A percentile compares a stretch with the other conserved stretches of the same genome.
phyloP scores from a whole-genome alignment of 129 eudicot species.

The Glebionis coronaria region DNA sequence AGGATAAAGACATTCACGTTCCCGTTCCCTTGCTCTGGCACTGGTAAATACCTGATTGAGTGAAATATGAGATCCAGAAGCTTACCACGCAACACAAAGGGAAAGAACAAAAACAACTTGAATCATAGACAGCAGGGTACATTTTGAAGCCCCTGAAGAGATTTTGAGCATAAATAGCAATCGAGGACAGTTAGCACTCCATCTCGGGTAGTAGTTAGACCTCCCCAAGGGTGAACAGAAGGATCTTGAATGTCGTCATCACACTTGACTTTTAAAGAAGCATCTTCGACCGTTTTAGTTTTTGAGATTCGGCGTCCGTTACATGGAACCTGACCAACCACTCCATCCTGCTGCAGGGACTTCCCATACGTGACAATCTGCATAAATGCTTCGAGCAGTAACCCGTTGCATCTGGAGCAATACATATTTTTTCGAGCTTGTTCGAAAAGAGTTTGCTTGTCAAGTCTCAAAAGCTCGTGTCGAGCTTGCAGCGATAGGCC shows the following conservation, averaged over 20 bases:
- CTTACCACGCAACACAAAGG: slow-evolving; percentile 52
- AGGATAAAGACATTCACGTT: slow-evolving; percentile 9
- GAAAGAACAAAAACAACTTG: background rate
- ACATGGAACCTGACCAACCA: slow-evolving; percentile 42
- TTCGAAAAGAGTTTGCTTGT: slow-evolving; percentile 89
- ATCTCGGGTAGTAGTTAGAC: slow-evolving; percentile 76
- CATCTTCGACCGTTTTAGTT: slow-evolving; percentile 39
- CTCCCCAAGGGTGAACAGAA: slow-evolving; percentile 99
- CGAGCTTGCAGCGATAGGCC: slow-evolving; percentile 83
- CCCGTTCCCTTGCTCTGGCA: slow-evolving; percentile 13
- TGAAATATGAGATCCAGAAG: slow-evolving; percentile 50
- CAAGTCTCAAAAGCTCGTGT: slow-evolving; percentile 73
- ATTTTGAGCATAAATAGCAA: slow-evolving; percentile 77
- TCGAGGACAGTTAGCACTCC: slow-evolving; percentile 86
- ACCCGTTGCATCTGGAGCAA: slow-evolving; percentile 96
- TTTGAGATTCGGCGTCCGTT: slow-evolving; percentile 34
- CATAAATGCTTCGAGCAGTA: slow-evolving; percentile 81
- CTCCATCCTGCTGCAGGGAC: slow-evolving; percentile 78
- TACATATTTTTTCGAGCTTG: slow-evolving; percentile 95
- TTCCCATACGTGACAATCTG: slow-evolving; percentile 96
- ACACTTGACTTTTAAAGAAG: slow-evolving; percentile 37
- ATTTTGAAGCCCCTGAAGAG: slow-evolving; percentile 85
- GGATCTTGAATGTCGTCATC: slow-evolving; percentile 85
- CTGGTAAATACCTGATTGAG: background rate
- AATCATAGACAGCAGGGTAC: slow-evolving; percentile 35